Evolutionary conservation across 2,329 filamentous ascomycete genomes (phyloP).

Genomic region (Monilinia laxa): DNA sequence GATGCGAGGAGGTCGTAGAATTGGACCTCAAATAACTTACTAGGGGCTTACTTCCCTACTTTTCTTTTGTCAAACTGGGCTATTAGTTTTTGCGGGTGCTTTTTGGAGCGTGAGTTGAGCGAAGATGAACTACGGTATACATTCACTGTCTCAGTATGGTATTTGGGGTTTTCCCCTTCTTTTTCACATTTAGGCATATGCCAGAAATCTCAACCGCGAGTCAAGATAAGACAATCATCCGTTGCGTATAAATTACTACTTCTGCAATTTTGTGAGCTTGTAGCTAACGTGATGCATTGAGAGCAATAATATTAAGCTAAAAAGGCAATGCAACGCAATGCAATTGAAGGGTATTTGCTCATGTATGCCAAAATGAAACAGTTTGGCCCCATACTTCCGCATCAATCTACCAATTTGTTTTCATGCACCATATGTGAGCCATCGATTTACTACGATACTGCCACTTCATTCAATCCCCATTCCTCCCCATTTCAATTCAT

Average conservation of each 20-base stretch:
- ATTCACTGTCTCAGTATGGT: neutral
- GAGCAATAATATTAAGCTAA: conserved; percentile 1
- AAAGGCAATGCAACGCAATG: conserved; percentile 1
- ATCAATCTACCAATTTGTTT: neutral
- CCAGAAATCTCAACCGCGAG: neutral
- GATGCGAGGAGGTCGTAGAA: conserved; percentile 42
- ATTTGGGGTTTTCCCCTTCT: neutral
- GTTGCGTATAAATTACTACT: neutral
- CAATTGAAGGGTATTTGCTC: conserved; percentile 15
- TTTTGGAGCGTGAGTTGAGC: neutral
- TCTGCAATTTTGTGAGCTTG: neutral
- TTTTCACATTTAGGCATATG: neutral
- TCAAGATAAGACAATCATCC: neutral
- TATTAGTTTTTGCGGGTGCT: neutral
- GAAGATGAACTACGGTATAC: neutral
- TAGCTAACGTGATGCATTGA: conserved; percentile 1
- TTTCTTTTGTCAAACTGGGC: conserved; percentile 14
- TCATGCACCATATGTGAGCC: neutral
- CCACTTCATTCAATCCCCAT: neutral
- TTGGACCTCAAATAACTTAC: neutral
- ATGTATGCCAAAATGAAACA: conserved; percentile 14
- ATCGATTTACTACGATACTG: neutral
- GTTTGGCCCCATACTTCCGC: conserved; percentile 13
- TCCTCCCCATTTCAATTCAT: neutral
- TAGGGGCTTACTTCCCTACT: neutral